Conservation (phyloP, 129 eudicot genomes). For the Saussurea involucrata region DNA sequence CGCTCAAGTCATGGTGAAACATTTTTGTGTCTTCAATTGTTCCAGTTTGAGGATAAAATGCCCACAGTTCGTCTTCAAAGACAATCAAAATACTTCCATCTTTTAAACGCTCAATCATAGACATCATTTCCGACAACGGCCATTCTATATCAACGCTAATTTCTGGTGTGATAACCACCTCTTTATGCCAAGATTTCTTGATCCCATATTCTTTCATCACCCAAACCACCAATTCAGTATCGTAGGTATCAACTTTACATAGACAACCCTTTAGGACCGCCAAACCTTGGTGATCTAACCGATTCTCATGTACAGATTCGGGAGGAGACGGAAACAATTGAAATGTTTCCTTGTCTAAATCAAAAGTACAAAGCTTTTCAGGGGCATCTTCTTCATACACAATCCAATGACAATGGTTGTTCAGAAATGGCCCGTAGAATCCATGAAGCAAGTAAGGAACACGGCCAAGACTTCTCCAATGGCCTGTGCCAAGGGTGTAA, state of each 20-base stretch:
- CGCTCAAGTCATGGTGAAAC: neutral
- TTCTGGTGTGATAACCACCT: neutral
- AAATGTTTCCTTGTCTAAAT: neutral
- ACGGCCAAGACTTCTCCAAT: neutral
- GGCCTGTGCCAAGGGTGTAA: conserved; percentile 44
- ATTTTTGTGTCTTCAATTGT: neutral
- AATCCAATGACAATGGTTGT: conserved; percentile 37
- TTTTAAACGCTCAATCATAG: neutral
- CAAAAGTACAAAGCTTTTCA: neutral
- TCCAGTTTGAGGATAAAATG: neutral
- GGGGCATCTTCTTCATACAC: neutral
- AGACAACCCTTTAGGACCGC: neutral
- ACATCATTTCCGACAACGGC: neutral
- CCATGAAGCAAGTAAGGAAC: neutral
- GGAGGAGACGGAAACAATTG: neutral
- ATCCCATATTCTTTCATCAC: neutral
- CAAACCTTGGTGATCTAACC: neutral
- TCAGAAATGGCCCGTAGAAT: conserved; percentile 8
- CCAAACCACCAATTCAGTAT: neutral
- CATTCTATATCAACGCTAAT: neutral
- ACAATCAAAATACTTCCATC: neutral
- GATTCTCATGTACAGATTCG: neutral
- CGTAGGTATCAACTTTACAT: neutral
- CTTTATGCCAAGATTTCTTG: neutral
- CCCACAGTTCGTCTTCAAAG: neutral